Percentiles rank a stretch among this genome's conserved stretches.
These are phyloP conservation scores for Verbascum thapsus DNA, from an alignment of 257 asterid genomes.

Conservation along the genomic window DNA sequence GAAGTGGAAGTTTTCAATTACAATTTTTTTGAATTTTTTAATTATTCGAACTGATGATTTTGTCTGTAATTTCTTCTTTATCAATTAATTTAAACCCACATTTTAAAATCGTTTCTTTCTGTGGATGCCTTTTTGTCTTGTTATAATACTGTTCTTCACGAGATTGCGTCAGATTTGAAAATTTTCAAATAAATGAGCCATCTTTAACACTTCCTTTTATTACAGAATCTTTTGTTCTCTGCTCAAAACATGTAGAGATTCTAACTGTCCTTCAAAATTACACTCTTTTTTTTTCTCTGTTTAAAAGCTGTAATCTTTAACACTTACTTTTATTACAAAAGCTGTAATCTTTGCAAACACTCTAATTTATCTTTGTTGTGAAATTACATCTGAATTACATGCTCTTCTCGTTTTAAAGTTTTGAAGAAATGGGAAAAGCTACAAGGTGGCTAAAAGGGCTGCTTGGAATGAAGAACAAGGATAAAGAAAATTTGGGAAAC, in stretches of 20 bases:
- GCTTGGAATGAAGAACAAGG: constrained; percentile 69
- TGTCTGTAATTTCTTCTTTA: constrained; percentile 45
- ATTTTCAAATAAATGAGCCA: constrained; percentile 27
- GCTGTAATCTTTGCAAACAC: too few relatives aligned
- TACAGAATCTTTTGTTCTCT: constrained; percentile 13
- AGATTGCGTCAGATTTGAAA: constrained; percentile 57
- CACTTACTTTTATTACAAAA: too few relatives aligned
- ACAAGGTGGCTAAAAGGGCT: constrained; percentile 71
- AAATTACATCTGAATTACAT: constrained; percentile 3
- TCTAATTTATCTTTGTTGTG: neutral
- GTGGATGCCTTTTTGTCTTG: constrained; percentile 65
- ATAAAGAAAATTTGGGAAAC: constrained; percentile 48
- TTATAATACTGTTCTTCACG: constrained; percentile 69
- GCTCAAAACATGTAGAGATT: constrained; percentile 31
- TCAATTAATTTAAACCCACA: constrained; percentile 29
- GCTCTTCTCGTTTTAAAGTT: constrained; percentile 8
- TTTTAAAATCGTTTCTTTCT: constrained; percentile 40
- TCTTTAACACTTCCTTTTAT: constrained; percentile 45
- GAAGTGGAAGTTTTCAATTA: too few relatives aligned
- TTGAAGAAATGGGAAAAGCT: constrained; percentile 71
- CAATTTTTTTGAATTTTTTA: constrained; percentile 12
- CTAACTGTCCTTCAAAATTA: constrained; percentile 25
- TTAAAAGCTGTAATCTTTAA: too few relatives aligned
- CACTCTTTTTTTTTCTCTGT: neutral
- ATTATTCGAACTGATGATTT: constrained; percentile 43